Base-by-base conservation (phyloP, 1,139 yeast genomes). In the Schwanniomyces etchellsii region DNA sequence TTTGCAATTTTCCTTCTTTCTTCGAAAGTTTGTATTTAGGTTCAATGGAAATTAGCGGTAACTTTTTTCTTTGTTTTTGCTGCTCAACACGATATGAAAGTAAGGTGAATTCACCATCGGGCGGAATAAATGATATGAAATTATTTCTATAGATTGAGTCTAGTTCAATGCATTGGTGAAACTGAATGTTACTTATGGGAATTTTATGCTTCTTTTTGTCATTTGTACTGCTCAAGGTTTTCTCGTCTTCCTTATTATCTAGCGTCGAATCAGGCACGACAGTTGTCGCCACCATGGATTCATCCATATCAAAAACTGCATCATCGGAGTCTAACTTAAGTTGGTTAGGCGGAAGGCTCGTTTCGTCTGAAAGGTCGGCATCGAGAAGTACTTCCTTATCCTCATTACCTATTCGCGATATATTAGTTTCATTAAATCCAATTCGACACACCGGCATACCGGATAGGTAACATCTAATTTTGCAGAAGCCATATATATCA, bases 371-470 rank as follows among this genome's bases (percentile, higher is more conserved):
- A 4, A 22, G 29, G 4, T 36, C 38, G 6, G 31, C 38, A 5
- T 18, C 15, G 20, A 11, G 9, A n/a, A n/a, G 2, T 10, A 17
- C 11, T 11, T 20, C 20, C 3, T 34, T 35, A 4, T 36, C 45
- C n/a, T 47, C 53, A 29, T 42, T 41, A 14, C 48, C 57, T 13
- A 58, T 54, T 13, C 51, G 45, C 0, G 65, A 57, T 14, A 63
- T 54, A 26, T 50, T 43, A 20, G 42, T 42, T 35, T 66, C 73
- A 36, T 66, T 67, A 34, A 67, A 67, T 5, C 72, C 73, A 16
- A 67, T 29, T 24, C 59, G 55, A 39, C 73, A 67, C 4, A 47
- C 39, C 2, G 74, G 74, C 72, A 67, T 67, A 1, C 74, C 74
- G 2, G 71, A 64, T 17, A 67, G 54, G 37, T 64, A 65, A 27